Evolutionary conservation across 306 rosid genomes (phyloP).

Genomic region (Adenanthera pavonina): DNA sequence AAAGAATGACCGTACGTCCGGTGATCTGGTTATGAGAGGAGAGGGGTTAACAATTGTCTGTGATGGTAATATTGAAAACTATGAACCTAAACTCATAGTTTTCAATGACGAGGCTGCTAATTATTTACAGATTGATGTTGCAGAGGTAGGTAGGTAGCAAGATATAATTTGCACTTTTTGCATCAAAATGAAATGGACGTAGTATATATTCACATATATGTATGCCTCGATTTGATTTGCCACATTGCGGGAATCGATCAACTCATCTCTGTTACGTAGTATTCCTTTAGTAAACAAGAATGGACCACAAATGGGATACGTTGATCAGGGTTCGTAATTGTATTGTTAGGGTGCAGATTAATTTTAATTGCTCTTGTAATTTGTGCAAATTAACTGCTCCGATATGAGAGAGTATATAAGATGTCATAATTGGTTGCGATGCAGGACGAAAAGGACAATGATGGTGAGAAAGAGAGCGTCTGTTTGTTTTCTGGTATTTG

Average conservation of each 20-base stretch:
- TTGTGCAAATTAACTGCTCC: slow-evolving; percentile 24
- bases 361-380: no score
- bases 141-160: neutral
- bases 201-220: neutral
- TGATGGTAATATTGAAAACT: no score
- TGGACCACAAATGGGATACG: neutral
- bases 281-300: slow-evolving; percentile 26
- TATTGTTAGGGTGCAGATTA: neutral
- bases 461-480: neutral
- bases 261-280: slow-evolving; percentile 28
- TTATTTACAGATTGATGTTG: slow-evolving; percentile 6
- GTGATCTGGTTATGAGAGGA: no score
- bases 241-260: slow-evolving; percentile 36
- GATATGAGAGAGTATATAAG: slow-evolving; percentile 26
- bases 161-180: slow-evolving; percentile 6
- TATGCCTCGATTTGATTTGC: slow-evolving; percentile 28
- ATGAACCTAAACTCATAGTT: neutral
- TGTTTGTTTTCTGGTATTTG: neutral
- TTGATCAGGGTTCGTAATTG: neutral
- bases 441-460: neutral
- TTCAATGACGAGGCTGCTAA: neutral
- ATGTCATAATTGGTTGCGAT: slow-evolving; percentile 16
- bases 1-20: neutral
- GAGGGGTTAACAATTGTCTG: no score
- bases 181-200: neutral